These are phyloP conservation scores for Lactuca saligna DNA, from an alignment of 129 eudicot genomes.

Conservation along the genomic window DNA sequence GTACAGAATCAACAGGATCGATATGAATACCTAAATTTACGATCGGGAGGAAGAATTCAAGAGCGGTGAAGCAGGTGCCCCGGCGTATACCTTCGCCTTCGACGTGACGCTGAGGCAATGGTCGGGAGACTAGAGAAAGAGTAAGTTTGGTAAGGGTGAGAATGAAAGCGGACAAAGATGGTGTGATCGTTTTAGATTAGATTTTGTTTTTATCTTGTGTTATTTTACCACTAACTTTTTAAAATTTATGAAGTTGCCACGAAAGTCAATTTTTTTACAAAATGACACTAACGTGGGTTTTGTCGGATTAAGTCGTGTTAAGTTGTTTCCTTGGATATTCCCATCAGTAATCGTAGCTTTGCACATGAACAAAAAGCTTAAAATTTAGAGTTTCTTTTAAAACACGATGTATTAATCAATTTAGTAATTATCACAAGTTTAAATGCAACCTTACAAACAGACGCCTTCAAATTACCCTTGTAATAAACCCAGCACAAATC, in stretches of 20 bases:
- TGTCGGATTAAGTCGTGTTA: too few relatives aligned
- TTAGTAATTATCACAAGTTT: too few relatives aligned
- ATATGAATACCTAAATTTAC: neutral
- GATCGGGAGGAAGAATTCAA: neutral
- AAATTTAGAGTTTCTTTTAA: too few relatives aligned
- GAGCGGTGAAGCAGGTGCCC: neutral
- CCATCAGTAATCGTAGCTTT: too few relatives aligned
- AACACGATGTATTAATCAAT: too few relatives aligned
- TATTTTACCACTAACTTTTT: conserved; percentile 1
- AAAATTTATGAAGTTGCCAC: conserved; percentile 3
- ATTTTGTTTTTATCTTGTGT: conserved; percentile 19
- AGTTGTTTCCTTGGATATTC: too few relatives aligned
- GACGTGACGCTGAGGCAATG: neutral
- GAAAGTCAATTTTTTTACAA: neutral
- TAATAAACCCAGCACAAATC: too few relatives aligned
- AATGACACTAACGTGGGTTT: neutral
- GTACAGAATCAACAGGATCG: neutral
- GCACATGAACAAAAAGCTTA: too few relatives aligned
- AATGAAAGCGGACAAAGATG: neutral
- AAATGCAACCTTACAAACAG: too few relatives aligned
- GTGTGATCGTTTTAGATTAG: conserved; percentile 22
- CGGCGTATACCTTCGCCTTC: neutral
- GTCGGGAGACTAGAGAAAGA: neutral
- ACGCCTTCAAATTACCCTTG: too few relatives aligned
- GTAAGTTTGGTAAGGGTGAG: neutral